Percentiles rank a stretch among this genome's conserved stretches.
phyloP scores from a whole-genome alignment of 495 filamentous ascomycete genomes.

The Aspergillus conjunctus region DNA sequence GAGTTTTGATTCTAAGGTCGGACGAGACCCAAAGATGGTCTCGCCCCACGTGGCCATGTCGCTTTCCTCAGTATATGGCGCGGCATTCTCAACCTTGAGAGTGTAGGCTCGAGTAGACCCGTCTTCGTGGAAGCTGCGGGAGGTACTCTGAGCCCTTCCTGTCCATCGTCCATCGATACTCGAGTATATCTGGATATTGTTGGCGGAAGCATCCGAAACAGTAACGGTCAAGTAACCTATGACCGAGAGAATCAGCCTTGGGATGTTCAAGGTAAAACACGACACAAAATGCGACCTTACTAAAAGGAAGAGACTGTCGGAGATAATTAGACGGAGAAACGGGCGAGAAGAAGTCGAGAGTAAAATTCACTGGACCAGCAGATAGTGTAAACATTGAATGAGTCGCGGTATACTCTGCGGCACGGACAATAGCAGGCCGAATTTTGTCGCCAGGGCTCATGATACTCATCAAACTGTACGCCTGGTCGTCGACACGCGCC shows the following conservation, averaged over 20 bases:
- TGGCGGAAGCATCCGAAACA: conserved; percentile 38
- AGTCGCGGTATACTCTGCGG: conserved; percentile 49
- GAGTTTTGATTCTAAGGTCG: conserved; percentile 31
- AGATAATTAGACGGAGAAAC: conserved; percentile 84
- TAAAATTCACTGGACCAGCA: conserved; percentile 44
- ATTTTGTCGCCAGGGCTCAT: conserved; percentile 30
- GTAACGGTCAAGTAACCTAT: conserved; percentile 67
- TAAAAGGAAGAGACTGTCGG: conserved; percentile 79
- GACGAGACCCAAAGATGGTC: conserved; percentile 35
- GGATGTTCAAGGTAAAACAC: neutral
- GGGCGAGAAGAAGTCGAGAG: conserved; percentile 72
- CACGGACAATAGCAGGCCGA: conserved; percentile 39
- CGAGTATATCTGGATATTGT: conserved; percentile 48
- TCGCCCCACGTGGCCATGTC: conserved; percentile 52
- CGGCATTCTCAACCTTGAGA: conserved; percentile 39
- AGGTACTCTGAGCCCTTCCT: conserved; percentile 36
- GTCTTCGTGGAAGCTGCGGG: conserved; percentile 30
- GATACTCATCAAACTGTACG: conserved; percentile 53
- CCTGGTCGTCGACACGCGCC: conserved; percentile 48
- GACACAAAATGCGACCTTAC: conserved; percentile 27
- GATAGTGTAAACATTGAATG: conserved; percentile 47
- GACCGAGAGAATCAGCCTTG: conserved; percentile 7
- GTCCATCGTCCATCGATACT: conserved; percentile 56
- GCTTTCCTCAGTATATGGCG: conserved; percentile 41
- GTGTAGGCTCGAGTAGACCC: conserved; percentile 32